Percentiles rank a stretch among this genome's conserved stretches.
phyloP scores from a whole-genome alignment of 2,329 filamentous ascomycete genomes.

The Alternaria alternata region DNA sequence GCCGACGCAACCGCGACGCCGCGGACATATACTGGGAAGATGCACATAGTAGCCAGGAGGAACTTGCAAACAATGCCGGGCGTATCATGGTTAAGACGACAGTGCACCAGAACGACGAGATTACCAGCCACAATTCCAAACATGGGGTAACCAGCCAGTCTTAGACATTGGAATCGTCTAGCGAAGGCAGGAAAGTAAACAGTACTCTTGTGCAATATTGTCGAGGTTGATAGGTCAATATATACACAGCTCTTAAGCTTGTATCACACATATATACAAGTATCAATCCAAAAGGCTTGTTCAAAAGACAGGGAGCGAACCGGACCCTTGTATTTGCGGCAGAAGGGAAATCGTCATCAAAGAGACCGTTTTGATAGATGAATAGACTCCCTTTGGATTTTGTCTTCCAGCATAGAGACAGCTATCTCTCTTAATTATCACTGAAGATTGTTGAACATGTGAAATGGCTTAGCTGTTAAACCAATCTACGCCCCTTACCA shows the following conservation, averaged over 20 bases:
- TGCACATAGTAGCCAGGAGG: conserved; percentile 22
- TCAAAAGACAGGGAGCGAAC: background rate
- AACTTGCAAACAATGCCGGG: conserved; percentile 12
- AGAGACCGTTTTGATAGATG: background rate
- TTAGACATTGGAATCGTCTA: too few species aligned
- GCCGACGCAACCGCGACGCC: background rate
- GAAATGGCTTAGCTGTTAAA: conserved; percentile 14
- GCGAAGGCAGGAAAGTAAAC: too few species aligned
- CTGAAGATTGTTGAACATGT: background rate
- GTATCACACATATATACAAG: background rate
- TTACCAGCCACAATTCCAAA: too few species aligned
- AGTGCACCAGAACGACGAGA: conserved; percentile 60
- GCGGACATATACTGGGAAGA: conserved; percentile 14
- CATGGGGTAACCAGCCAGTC: too few species aligned
- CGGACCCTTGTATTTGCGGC: background rate
- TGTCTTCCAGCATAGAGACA: background rate
- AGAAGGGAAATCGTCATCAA: background rate
- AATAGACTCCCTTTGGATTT: background rate
- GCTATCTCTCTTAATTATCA: background rate
- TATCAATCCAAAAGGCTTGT: background rate
- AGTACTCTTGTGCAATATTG: background rate
- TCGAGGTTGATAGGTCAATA: background rate
- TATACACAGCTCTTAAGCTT: background rate
- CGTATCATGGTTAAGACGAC: conserved; percentile 19
- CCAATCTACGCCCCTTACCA: conserved; percentile 30